Evolutionary conservation across 1,139 yeast genomes (phyloP).

Genomic region (Hemisphaericaspora xylofermentans): DNA sequence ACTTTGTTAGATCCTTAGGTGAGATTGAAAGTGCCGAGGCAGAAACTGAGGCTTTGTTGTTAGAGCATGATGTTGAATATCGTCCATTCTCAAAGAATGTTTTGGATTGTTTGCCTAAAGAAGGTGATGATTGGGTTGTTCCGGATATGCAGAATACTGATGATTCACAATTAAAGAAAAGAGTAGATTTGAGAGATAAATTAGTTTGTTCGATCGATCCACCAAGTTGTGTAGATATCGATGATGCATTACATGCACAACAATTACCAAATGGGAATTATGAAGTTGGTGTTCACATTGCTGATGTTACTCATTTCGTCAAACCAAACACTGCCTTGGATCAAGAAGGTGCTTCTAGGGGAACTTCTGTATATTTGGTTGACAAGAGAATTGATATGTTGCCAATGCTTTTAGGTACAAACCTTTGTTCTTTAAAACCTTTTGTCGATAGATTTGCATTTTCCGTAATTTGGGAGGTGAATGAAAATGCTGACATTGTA

Average conservation of each 20-base stretch:
- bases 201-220: slow-evolving; percentile 97
- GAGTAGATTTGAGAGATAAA: slow-evolving; percentile 84
- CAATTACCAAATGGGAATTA: slow-evolving; percentile 85
- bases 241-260: slow-evolving; percentile 93
- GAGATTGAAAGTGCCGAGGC: slow-evolving; percentile 90
- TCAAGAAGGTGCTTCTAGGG: slow-evolving; percentile 94
- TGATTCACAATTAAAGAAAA: slow-evolving; percentile 60
- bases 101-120: slow-evolving; percentile 85
- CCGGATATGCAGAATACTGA: slow-evolving; percentile 62
- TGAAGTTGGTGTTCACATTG: slow-evolving; percentile 98
- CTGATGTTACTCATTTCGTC: slow-evolving; percentile 97
- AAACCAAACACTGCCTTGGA: slow-evolving; percentile 91
- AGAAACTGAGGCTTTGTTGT: slow-evolving; percentile 89
- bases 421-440: slow-evolving; percentile 91
- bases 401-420: slow-evolving; percentile 93
- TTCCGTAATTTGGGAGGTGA: slow-evolving; percentile 94
- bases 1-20: slow-evolving; percentile 87
- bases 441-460: slow-evolving; percentile 95
- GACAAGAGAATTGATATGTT: slow-evolving; percentile 99
- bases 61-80: slow-evolving; percentile 96
- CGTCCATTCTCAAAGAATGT: slow-evolving; percentile 94
- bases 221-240: slow-evolving; percentile 97
- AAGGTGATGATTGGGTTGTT: slow-evolving; percentile 91
- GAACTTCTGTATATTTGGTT: slow-evolving; percentile 96
- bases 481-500: slow-evolving; percentile 83